Percentiles rank a stretch among this genome's conserved stretches.
Evolutionary conservation across 1,284 basidiomycete genomes (phyloP).

Genomic region (Cryptococcus sp.): DNA sequence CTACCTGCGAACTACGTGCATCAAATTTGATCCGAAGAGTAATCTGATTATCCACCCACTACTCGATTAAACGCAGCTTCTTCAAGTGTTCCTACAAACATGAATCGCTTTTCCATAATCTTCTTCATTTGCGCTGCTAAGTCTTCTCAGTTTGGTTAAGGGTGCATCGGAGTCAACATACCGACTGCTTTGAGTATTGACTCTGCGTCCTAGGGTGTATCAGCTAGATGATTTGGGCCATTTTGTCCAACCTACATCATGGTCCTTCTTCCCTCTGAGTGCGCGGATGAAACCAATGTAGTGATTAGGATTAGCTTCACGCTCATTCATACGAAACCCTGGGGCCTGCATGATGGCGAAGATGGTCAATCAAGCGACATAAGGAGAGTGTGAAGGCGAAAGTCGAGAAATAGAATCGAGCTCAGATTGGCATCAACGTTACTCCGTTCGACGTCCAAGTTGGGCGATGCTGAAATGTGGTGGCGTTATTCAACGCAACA

Average conservation of each 20-base stretch:
- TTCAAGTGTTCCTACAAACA: conserved; percentile 42
- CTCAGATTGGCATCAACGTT: too few relatives aligned
- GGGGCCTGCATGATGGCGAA: not conserved
- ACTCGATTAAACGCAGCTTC: conserved; percentile 44
- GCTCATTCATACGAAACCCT: conserved; percentile 22
- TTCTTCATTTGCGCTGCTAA: conserved; percentile 40
- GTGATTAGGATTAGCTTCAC: conserved; percentile 28
- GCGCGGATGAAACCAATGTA: conserved; percentile 43
- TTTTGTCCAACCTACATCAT: conserved; percentile 17
- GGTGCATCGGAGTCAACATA: conserved; percentile 8
- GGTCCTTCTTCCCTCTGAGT: conserved; percentile 27
- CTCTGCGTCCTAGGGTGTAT: conserved; percentile 29
- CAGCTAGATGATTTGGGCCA: not conserved
- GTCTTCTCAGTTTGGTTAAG: not conserved
- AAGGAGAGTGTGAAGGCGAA: too few relatives aligned
- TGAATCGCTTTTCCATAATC: conserved; percentile 42
- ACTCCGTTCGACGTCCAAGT: too few relatives aligned
- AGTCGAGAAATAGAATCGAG: too few relatives aligned
- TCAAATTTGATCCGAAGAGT: not conserved
- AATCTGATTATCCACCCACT: conserved; percentile 19
- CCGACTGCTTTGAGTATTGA: conserved; percentile 44
- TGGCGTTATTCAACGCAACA: too few relatives aligned
- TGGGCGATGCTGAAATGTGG: too few relatives aligned
- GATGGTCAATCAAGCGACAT: too few relatives aligned
- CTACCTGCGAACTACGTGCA: conserved; percentile 38